Conservation (phyloP, 129 eudicot species). For the Lactuca saligna region DNA sequence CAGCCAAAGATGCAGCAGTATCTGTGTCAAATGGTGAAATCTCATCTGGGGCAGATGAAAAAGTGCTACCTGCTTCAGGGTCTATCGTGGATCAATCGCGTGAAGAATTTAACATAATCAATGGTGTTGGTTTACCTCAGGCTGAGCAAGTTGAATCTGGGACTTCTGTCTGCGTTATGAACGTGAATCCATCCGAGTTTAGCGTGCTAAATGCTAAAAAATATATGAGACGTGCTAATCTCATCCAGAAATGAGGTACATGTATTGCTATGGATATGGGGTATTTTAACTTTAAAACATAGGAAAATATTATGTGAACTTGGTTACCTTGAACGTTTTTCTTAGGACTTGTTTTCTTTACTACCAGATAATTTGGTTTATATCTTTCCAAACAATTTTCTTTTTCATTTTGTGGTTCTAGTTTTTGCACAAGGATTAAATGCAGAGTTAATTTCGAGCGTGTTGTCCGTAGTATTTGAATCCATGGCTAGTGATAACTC, state of each 20-base stretch:
- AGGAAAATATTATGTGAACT: not conserved
- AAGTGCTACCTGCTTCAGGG: not conserved
- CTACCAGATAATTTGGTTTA: not conserved
- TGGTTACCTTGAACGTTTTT: not conserved
- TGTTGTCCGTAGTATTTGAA: no score
- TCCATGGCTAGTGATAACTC: no score
- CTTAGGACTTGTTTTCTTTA: not conserved
- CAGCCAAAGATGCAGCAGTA: not conserved
- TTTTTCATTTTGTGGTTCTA: not conserved
- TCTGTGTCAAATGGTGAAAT: not conserved
- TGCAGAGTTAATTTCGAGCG: no score
- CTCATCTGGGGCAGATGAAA: not conserved
- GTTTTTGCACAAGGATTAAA: not conserved
- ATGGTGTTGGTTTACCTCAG: not conserved
- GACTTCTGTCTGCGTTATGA: not conserved
- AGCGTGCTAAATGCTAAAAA: conserved; percentile 8
- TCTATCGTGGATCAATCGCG: not conserved
- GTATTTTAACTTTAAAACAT: not conserved
- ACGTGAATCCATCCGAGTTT: conserved; percentile 9
- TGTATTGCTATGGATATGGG: not conserved
- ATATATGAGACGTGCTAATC: not conserved
- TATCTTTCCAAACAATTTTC: not conserved
- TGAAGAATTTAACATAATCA: not conserved
- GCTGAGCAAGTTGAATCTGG: not conserved
- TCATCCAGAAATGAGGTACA: not conserved